Evolutionary conservation across 805 yeast genomes (phyloP).

Genomic region (Saturnispora dispora): DNA sequence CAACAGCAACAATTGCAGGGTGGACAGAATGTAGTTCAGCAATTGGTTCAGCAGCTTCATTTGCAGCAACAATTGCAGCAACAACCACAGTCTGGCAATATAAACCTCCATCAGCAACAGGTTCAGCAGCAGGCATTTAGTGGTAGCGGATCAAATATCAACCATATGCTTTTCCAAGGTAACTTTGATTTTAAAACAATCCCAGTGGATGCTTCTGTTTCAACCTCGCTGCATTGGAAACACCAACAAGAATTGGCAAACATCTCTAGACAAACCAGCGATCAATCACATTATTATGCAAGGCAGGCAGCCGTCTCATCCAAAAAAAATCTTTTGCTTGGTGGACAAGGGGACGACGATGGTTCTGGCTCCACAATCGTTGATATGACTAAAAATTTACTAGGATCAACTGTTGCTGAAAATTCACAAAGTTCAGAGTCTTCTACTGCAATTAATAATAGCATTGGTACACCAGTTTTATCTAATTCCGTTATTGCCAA

Average conservation of each 20-base stretch:
- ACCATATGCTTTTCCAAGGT: slow-evolving; percentile 15
- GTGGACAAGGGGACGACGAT: slow-evolving; percentile 19
- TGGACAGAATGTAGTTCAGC: slow-evolving; percentile 23
- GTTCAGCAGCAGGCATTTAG: slow-evolving; percentile 20
- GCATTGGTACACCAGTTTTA: slow-evolving; percentile 33
- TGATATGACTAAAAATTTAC: slow-evolving; percentile 32
- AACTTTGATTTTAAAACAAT: slow-evolving; percentile 15
- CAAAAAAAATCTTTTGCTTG: slow-evolving; percentile 29
- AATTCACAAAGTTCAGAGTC: slow-evolving; percentile 13
- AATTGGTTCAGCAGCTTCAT: slow-evolving; percentile 20
- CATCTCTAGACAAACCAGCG: slow-evolving; percentile 51
- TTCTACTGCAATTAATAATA: slow-evolving; percentile 20
- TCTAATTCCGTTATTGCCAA: slow-evolving; percentile 26
- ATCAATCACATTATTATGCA: slow-evolving; percentile 73
- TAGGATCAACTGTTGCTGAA: slow-evolving; percentile 12
- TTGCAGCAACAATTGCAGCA: slow-evolving; percentile 23
- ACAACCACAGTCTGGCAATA: slow-evolving; percentile 18
- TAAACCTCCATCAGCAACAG: background rate
- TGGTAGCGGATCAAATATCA: slow-evolving; percentile 20
- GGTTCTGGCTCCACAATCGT: slow-evolving; percentile 26
- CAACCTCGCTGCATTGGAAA: slow-evolving; percentile 53
- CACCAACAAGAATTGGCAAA: slow-evolving; percentile 70
- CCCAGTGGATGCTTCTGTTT: slow-evolving; percentile 28
- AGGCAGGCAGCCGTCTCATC: slow-evolving; percentile 70
- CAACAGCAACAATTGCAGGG: slow-evolving; percentile 18